Evolutionary conservation across 371 early-diverging fungal species (phyloP).

Genomic region (Cokeromyces recurvatus): DNA sequence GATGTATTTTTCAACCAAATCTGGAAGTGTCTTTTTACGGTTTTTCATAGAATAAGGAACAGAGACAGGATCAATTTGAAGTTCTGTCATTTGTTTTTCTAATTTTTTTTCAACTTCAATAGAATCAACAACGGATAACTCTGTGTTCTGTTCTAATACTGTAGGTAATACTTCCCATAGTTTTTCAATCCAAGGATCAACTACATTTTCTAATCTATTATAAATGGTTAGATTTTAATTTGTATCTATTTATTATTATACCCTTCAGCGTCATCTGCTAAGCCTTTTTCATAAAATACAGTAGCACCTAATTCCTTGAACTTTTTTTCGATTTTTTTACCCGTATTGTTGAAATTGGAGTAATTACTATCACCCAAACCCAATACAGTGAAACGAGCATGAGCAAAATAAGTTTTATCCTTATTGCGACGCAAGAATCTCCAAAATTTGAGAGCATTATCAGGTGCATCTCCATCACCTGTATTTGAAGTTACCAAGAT

Average conservation of each 20-base stretch:
- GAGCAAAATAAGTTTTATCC: conserved; percentile 43
- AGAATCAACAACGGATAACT: conserved; percentile 4
- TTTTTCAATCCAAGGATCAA: conserved; percentile 90
- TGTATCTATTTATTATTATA: conserved; percentile 8
- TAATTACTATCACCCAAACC: conserved; percentile 93
- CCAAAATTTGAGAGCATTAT: conserved; percentile 88
- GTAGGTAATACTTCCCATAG: conserved; percentile 75
- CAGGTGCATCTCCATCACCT: conserved; percentile 95
- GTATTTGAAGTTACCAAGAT: conserved; percentile 89
- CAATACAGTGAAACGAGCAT: conserved; percentile 48
- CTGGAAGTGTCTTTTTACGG: conserved; percentile 17
- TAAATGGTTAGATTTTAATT: neutral
- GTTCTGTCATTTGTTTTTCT: conserved; percentile 18
- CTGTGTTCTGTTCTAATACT: conserved; percentile 17
- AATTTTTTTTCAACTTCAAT: conserved; percentile 17
- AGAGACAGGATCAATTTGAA: conserved; percentile 7
- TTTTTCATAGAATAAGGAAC: conserved; percentile 22
- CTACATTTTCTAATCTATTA: conserved; percentile 70
- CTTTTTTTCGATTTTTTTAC: conserved; percentile 72
- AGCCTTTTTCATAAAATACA: conserved; percentile 67
- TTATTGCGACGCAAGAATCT: conserved; percentile 68
- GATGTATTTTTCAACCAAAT: conserved; percentile 20
- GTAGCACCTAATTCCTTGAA: conserved; percentile 70
- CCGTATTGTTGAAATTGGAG: conserved; percentile 83
- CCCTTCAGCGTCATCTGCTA: conserved; percentile 92